Evolutionary conservation across 805 yeast genomes (phyloP), one percentile per base, ranked within the genome.

Genomic region (Dipodascopsis uninucleata): DNA sequence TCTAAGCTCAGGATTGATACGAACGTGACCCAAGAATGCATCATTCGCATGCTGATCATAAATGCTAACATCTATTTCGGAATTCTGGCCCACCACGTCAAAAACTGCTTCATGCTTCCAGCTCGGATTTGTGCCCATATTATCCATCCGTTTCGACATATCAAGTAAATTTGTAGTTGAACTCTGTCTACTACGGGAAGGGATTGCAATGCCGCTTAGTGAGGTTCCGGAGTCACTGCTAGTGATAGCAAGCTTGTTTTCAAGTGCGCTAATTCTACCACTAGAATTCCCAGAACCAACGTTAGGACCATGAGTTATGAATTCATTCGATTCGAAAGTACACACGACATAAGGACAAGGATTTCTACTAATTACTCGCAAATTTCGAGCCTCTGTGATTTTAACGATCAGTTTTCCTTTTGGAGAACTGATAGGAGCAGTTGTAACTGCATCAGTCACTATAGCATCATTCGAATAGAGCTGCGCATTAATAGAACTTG

Each of bases 51-150:
- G 78, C 5, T 88, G 81, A 64, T 90, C 98, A 67, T 90, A 93
- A 25, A 93, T 80, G n/a, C 93, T 83, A 41, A 93, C 79, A 59
- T 87, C 95, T 49, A 93, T 71, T 61, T 85, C 94, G 1, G 95
- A 81, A 56, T 75, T 79, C 32, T 82, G 79, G 14, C 90, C 94
- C 33, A 58, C 44, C 35, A 93, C 96, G 64, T 90, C 98, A 61
- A 93, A 90, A 9, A 79, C 78, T 10, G 97, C 90, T 62, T 87
- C 87, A 64, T 89, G 96, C 61, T 85, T 84, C 96, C 97, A 90
- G 25, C 76, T 70, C 12, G 96, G 96, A 61, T 82, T 82, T 12
- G 80, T 69, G 48, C 67, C 67, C 22, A 64, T 58, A 28, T 60
- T 48, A 3, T 49, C 37, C 16, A 52, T 32, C 36, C 46, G 45